These are phyloP conservation scores for Fusarium xylarioides DNA, from an alignment of 2,329 filamentous ascomycete species.

Conservation along the genomic window DNA sequence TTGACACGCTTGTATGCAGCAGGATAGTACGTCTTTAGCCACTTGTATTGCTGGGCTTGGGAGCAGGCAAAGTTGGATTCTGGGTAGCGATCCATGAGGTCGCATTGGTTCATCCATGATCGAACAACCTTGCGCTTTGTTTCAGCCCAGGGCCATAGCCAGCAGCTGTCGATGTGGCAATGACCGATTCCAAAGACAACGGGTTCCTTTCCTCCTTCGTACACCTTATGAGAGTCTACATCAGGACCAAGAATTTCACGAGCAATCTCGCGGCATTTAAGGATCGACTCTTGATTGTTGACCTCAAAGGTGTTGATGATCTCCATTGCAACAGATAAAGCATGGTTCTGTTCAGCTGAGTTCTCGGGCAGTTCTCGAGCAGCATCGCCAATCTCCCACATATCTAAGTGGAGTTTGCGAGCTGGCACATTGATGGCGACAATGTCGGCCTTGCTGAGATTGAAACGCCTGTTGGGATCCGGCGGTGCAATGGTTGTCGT, in stretches of 20 bases:
- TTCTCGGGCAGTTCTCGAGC: slow-evolving; percentile 89
- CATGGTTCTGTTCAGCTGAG: slow-evolving; percentile 88
- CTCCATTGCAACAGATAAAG: slow-evolving; percentile 81
- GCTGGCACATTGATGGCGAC: slow-evolving; percentile 89
- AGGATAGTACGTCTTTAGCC: slow-evolving; percentile 91
- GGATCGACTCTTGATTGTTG: slow-evolving; percentile 79
- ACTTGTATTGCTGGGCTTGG: slow-evolving; percentile 97
- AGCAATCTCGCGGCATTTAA: slow-evolving; percentile 83
- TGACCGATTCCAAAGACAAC: slow-evolving; percentile 91
- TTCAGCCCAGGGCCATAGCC: slow-evolving; percentile 98
- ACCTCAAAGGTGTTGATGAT: slow-evolving; percentile 93
- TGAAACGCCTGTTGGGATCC: slow-evolving; percentile 82
- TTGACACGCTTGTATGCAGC: slow-evolving; percentile 91
- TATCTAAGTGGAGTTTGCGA: slow-evolving; percentile 85
- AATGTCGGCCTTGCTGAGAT: slow-evolving; percentile 80
- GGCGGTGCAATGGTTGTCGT: slow-evolving; percentile 86
- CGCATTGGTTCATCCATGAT: slow-evolving; percentile 96
- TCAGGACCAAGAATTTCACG: slow-evolving; percentile 82
- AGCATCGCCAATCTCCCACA: slow-evolving; percentile 95
- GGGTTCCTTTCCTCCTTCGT: slow-evolving; percentile 76
- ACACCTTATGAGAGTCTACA: slow-evolving; percentile 85
- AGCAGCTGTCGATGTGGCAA: slow-evolving; percentile 98
- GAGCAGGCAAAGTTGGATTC: slow-evolving; percentile 93
- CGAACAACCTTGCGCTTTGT: slow-evolving; percentile 96
- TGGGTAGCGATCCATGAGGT: slow-evolving; percentile 93